Evolutionary conservation across 1,284 basidiomycete genomes (phyloP).

Genomic region (Moesziomyces antarcticus): DNA sequence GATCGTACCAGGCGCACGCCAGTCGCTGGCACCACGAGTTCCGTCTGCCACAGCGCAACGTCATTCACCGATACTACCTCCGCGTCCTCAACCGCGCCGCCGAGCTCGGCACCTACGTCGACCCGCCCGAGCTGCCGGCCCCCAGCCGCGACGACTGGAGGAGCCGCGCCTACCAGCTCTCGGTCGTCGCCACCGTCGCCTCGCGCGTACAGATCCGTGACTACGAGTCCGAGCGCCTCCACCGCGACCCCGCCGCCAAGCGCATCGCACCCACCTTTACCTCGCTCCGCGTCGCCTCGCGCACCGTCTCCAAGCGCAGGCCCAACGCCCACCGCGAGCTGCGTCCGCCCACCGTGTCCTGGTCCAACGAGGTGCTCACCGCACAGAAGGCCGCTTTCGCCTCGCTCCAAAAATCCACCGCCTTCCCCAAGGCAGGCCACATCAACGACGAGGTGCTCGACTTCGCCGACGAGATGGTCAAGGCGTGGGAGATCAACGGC

Average conservation of each 20-base stretch:
- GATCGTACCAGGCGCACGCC: slow-evolving; percentile 64
- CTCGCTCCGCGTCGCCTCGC: slow-evolving; percentile 40
- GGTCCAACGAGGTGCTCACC: slow-evolving; percentile 60
- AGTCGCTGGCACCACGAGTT: slow-evolving; percentile 62
- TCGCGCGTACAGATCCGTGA: slow-evolving; percentile 57
- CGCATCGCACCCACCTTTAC: slow-evolving; percentile 28
- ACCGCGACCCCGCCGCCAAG: slow-evolving; percentile 43
- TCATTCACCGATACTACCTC: slow-evolving; percentile 61
- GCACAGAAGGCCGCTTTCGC: slow-evolving; percentile 43
- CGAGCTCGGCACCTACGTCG: slow-evolving; percentile 40
- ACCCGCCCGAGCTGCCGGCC: slow-evolving; percentile 41
- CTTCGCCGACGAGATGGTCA: slow-evolving; percentile 83
- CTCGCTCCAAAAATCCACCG: slow-evolving; percentile 70
- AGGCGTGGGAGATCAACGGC: slow-evolving; percentile 76
- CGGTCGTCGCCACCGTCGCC: slow-evolving; percentile 52
- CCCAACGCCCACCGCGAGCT: slow-evolving; percentile 42
- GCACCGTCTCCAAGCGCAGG: slow-evolving; percentile 60
- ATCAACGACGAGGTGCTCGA: slow-evolving; percentile 82
- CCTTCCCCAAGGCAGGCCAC: slow-evolving; percentile 85
- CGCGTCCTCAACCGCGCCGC: slow-evolving; percentile 55
- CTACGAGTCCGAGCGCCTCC: slow-evolving; percentile 52
- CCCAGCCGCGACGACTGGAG: slow-evolving; percentile 55
- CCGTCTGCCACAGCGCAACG: slow-evolving; percentile 62
- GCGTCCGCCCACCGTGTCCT: slow-evolving; percentile 46
- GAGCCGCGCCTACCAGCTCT: slow-evolving; percentile 56